Percentiles rank a stretch among this genome's conserved stretches.
Evolutionary conservation across 1,284 basidiomycete species (phyloP).

Genomic region (Phellopilus nigrolimitatus): DNA sequence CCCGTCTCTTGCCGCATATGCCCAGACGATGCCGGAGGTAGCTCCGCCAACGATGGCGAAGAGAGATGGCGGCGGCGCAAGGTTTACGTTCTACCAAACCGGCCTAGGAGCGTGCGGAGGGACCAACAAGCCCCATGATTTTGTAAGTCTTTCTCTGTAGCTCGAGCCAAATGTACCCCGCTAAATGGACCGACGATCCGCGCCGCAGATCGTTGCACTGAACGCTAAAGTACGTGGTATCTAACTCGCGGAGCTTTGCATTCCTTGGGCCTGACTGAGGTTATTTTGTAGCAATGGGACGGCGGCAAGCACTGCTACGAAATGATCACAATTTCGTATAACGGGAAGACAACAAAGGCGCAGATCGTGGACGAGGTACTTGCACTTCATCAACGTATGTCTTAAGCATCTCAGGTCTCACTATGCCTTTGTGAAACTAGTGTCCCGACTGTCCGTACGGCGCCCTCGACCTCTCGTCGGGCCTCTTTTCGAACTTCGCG

Average conservation of each 20-base stretch:
- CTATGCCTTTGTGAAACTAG: conserved; percentile 21
- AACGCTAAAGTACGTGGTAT: conserved; percentile 30
- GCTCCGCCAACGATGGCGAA: conserved; percentile 1
- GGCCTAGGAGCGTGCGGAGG: conserved; percentile 37
- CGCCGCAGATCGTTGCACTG: conserved; percentile 34
- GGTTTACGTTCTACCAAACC: conserved; percentile 32
- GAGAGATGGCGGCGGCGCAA: conserved; percentile 29
- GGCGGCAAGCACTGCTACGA: conserved; percentile 41
- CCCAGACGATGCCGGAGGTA: too few relatives aligned
- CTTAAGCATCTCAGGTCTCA: not conserved
- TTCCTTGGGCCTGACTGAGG: not conserved
- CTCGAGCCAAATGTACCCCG: too few relatives aligned
- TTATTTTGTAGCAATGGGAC: conserved; percentile 27
- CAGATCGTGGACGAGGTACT: conserved; percentile 40
- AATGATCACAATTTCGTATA: conserved; percentile 42
- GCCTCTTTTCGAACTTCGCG: conserved; percentile 44
- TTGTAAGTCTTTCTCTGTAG: conserved; percentile 27
- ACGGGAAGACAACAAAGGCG: conserved; percentile 41
- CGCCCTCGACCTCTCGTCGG: conserved; percentile 43
- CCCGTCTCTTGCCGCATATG: too few relatives aligned
- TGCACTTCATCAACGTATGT: conserved; percentile 10
- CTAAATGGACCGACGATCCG: too few relatives aligned
- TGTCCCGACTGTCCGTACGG: conserved; percentile 39
- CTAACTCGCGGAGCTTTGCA: not conserved
- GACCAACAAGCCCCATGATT: conserved; percentile 30